Percentiles rank a stretch among this genome's conserved stretches.
Evolutionary conservation across 352 stramenopile genomes (phyloP).

Genomic region (Phytophthora pseudosyringae): DNA sequence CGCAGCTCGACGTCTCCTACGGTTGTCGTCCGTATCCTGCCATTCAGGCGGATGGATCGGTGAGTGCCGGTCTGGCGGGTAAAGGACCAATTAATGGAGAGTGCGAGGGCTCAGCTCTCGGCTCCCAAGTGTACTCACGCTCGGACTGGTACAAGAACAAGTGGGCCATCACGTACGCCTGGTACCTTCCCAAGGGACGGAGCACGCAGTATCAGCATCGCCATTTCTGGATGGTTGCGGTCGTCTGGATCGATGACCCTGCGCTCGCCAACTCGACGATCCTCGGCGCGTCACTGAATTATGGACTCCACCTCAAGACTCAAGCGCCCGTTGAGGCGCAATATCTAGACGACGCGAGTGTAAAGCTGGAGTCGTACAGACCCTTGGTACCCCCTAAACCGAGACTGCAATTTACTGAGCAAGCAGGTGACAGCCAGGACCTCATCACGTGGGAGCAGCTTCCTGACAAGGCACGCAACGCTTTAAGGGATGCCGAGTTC

Average conservation of each 20-base stretch:
- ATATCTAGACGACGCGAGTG: conserved; percentile 25
- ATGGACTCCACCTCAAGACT: conserved; percentile 2
- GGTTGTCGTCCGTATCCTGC: conserved; percentile 18
- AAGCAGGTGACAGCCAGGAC: conserved; percentile 14
- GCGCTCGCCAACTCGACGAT: conserved; percentile 20
- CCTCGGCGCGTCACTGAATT: conserved; percentile 23
- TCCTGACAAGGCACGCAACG: conserved; percentile 13
- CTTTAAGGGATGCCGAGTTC: conserved; percentile 29
- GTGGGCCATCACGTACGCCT: conserved; percentile 40
- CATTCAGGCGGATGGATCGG: conserved; percentile 5
- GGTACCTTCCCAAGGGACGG: conserved; percentile 36
- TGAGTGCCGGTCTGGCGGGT: conserved; percentile 6
- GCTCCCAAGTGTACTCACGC: conserved; percentile 35
- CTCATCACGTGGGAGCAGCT: conserved; percentile 32
- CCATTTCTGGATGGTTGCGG: conserved; percentile 42
- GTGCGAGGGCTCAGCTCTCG: conserved; percentile 18
- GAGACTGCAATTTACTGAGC: conserved; percentile 22
- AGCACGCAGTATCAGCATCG: conserved; percentile 4
- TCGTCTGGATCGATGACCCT: conserved; percentile 50
- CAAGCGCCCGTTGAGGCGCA: conserved; percentile 13
- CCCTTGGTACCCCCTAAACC: neutral
- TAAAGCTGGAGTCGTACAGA: conserved; percentile 27
- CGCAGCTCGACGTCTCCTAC: conserved; percentile 12
- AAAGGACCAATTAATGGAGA: neutral
- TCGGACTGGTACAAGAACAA: conserved; percentile 24